These are phyloP conservation scores for Tuber aestivum DNA, from an alignment of 495 filamentous ascomycete genomes.

Conservation along the genomic window DNA sequence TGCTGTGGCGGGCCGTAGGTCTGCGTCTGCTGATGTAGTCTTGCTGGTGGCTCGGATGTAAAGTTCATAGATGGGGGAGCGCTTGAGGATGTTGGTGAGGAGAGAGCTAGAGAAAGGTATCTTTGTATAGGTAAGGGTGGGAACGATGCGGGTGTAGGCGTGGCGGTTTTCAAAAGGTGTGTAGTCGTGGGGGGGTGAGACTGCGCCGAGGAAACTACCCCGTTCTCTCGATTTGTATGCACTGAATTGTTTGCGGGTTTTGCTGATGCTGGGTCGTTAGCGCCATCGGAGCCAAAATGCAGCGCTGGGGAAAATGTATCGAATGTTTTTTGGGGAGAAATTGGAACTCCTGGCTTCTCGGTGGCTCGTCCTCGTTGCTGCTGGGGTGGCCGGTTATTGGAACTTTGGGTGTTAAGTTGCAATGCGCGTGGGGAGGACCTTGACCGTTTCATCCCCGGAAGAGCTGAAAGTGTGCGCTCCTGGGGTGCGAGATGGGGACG, in stretches of 20 bases:
- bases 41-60: conserved; percentile 11
- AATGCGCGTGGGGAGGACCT: conserved; percentile 28
- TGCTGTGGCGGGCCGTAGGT: conserved; percentile 44
- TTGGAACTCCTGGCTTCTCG: conserved; percentile 17
- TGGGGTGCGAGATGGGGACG: conserved; percentile 14
- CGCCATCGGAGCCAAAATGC: conserved; percentile 9
- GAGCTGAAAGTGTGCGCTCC: conserved; percentile 27
- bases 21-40: conserved; percentile 9
- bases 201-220: not conserved
- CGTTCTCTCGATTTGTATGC: not conserved
- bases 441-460: conserved; percentile 26
- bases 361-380: conserved; percentile 20
- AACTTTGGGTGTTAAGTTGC: conserved; percentile 28
- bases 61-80: conserved; percentile 8
- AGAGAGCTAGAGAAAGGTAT: conserved; percentile 39
- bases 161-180: conserved; percentile 27
- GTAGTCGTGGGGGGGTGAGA: conserved; percentile 25
- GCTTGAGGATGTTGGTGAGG: conserved; percentile 29
- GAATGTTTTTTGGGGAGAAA: conserved; percentile 21
- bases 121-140: conserved; percentile 40
- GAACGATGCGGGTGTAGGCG: conserved; percentile 27
- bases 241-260: conserved; percentile 14
- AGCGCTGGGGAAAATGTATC: conserved; percentile 7
- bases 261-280: conserved; percentile 17
- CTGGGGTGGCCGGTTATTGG: conserved; percentile 15